Evolutionary conservation across 176 grass and related monocot species (phyloP), one percentile per base, ranked within the genome.

Genomic region (Musa acuminata): DNA sequence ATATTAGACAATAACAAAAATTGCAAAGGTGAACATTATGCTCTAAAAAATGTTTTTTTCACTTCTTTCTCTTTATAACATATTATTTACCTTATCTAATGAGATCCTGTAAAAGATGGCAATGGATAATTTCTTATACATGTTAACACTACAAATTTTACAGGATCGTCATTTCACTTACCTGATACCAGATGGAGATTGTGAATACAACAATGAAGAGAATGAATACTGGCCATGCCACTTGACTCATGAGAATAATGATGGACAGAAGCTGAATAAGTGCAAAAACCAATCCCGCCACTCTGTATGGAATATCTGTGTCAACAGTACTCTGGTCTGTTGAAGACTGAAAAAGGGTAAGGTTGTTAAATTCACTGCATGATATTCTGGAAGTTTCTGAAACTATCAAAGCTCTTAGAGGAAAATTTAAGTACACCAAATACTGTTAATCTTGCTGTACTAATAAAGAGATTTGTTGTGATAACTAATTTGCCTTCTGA

Each of bases 161-260:
- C 9, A 51, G 51, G 14, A 51, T 48, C 20, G 22, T 20, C 29
- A 16, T 51, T 51, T 27, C 8, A 27, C 59, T 54, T 84, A 96
- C 92, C 92, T 96, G 92, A 80, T 96, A 96, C 83, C 80, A 89
- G 75, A 77, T 72, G 55, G 92, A 96, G 73, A 96, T 89, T 20
- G 51, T 67, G 72, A 96, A 68, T 78, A 87, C 76, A 66, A 89
- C 79, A 72, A 87, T 21, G 53, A 96, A 96, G 74, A 96, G 59
- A 77, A 92, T 67, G 75, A 96, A 89, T 75, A 96, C 90, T 29
- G 92, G 83, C 89, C 92, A 87, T 48, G 89, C 92, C 71, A 92
- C 90, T 87, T 96, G 92, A 62, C 89, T 89, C 92, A 96, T 89
- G 3, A 96, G 84, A 78, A 87, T 68, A 83, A 91, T 87, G 54